A percentile compares a stretch with the other conserved stretches of the same genome.
These are phyloP conservation scores for Mycena chlorophos DNA, from an alignment of 768 basidiomycete genomes.

Conservation along the genomic window DNA sequence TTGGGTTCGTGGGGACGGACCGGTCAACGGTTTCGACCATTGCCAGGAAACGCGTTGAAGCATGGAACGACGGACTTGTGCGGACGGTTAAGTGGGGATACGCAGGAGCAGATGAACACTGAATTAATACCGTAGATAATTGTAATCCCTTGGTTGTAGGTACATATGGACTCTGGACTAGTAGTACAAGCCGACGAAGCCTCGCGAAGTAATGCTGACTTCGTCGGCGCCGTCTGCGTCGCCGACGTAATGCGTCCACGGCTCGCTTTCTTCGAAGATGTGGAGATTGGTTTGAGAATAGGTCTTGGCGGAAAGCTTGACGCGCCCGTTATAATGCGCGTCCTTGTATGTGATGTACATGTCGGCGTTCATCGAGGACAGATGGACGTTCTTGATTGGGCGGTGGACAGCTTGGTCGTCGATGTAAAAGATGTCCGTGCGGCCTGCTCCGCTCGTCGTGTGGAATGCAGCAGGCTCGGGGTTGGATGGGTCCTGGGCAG, in stretches of 20 bases:
- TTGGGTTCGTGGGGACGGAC: slow-evolving; percentile 53
- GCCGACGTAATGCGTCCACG: slow-evolving; percentile 47
- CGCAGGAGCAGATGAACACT: slow-evolving; percentile 19
- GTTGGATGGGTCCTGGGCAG: slow-evolving; percentile 32
- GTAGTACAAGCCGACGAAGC: slow-evolving; percentile 51
- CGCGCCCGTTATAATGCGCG: slow-evolving; percentile 49
- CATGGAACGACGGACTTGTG: slow-evolving; percentile 45
- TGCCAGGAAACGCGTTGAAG: slow-evolving; percentile 42
- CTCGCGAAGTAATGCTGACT: slow-evolving; percentile 42
- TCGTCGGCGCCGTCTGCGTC: slow-evolving; percentile 41
- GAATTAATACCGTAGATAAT: background rate
- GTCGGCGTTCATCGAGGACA: slow-evolving; percentile 51
- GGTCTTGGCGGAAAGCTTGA: slow-evolving; percentile 46
- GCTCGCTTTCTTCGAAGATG: slow-evolving; percentile 15
- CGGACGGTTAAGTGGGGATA: slow-evolving; percentile 40
- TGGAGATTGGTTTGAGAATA: slow-evolving; percentile 35
- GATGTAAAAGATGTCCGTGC: slow-evolving; percentile 51
- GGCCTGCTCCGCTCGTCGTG: slow-evolving; percentile 55
- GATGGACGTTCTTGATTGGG: slow-evolving; percentile 48
- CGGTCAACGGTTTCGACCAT: slow-evolving; percentile 49
- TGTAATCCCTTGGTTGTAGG: too few species aligned
- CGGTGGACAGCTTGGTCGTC: slow-evolving; percentile 42
- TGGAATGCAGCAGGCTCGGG: slow-evolving; percentile 39
- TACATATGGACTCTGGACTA: too few species aligned
- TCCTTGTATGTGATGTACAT: slow-evolving; percentile 57